Base-by-base conservation (phyloP, 768 basidiomycete genomes). In the Asterophora parasitica region DNA sequence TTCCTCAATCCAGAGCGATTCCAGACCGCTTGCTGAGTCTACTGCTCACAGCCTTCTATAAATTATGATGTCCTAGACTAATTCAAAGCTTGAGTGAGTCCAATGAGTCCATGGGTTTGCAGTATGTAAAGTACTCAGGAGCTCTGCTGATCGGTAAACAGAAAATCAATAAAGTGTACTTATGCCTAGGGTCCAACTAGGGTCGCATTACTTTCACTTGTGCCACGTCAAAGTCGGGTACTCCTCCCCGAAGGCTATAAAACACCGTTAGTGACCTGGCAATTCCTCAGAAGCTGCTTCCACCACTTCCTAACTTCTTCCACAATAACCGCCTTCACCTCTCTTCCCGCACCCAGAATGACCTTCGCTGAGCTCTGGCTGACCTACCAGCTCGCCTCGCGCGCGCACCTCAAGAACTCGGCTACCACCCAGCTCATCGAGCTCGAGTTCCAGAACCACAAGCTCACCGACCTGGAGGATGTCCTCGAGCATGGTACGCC, bases 361-460 rank as follows among this genome's bases (percentile, higher is more conserved):
- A 54, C 58, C 31, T 40, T 47, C 52, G 66, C 65, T 34, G 74
- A 75, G 53, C 65, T 77, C 58, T 76, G 73, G 73, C 63, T 77
- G 46, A 68, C 70, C 42, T 78, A 75, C 63, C 69, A 74, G 54
- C 69, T 75, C 53, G 64, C 63, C 31, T 78, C 74, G 35, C 73
- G 74, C 38, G 61, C 58, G 19, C 61, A 66, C 58, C 66, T 65
- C 52, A 54, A 58, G 40, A 48, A 50, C 33, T 66, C 72, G 9
- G 58, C 59, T 13, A 74, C 74, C 15, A 67, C 72, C 27, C 75
- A 76, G 60, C 70, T 77, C 60, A 62, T 77, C 44, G 74, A 75
- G 56, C 63, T 77, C 46, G 67, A 71, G 52, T 67, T 67, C 52
- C 63, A 68, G 49, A 65, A 67, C 39, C 61, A 71, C 34, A 65